Evolutionary conservation across 345 rosid genomes (phyloP).

Genomic region (Luvunga scandens): DNA sequence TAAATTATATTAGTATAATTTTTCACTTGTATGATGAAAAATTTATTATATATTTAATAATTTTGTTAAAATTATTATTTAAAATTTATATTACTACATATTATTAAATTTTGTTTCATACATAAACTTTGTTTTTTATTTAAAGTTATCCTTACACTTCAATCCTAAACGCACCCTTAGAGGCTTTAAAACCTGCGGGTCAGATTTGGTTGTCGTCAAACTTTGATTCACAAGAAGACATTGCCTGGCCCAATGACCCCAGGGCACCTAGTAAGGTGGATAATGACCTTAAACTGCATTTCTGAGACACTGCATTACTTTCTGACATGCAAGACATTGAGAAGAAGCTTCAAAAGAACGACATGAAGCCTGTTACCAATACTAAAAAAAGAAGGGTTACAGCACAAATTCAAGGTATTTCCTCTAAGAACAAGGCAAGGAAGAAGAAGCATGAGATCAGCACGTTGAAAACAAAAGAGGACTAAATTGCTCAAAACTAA

Average conservation of each 20-base stretch:
- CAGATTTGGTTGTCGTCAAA: constrained; percentile 70
- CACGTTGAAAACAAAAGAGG: constrained; percentile 35
- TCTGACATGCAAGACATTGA: constrained; percentile 69
- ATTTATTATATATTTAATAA: no score
- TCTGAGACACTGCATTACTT: constrained; percentile 58
- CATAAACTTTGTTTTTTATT: no score
- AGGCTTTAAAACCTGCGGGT: constrained; percentile 65
- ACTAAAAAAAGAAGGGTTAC: constrained; percentile 75
- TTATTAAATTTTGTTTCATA: no score
- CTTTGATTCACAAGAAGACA: no score
- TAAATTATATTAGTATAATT: no score
- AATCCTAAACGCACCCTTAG: no score
- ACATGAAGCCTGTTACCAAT: constrained; percentile 77
- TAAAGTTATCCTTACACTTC: no score
- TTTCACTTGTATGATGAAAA: no score
- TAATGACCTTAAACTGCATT: constrained; percentile 62
- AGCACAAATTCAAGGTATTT: constrained; percentile 56
- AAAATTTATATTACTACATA: no score
- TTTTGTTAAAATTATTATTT: no score
- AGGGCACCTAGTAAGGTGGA: constrained; percentile 58
- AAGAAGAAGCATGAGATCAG: constrained; percentile 75
- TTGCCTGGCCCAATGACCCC: constrained; percentile 82
- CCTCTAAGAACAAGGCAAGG: constrained; percentile 51
- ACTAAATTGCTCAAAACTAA: constrained; percentile 26
- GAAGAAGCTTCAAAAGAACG: constrained; percentile 69